A percentile compares a stretch with the other conserved stretches of the same genome.
Conservation (phyloP, 805 yeast genomes). For the Soucietia sequanensis region DNA sequence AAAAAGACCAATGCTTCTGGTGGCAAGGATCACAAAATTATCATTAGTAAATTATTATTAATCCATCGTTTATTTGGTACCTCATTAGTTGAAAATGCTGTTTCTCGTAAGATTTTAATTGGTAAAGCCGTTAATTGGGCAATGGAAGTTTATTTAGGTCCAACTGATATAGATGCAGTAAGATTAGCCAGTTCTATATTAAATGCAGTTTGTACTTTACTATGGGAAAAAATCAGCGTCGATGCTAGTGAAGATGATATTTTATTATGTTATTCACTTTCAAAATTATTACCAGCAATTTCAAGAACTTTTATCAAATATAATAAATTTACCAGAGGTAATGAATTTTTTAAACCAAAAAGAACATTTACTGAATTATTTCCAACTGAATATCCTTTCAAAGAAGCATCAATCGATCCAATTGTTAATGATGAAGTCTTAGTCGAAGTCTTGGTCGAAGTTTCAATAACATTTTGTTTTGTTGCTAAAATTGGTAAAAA, state of each 20-base stretch:
- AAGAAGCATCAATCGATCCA: constrained; percentile 67
- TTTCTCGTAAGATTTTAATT: constrained; percentile 39
- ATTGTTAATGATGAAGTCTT: constrained; percentile 65
- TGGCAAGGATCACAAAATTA: constrained; percentile 52
- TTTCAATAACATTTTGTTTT: constrained; percentile 59
- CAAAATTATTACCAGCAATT: constrained; percentile 55
- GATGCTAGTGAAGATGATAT: constrained; percentile 29
- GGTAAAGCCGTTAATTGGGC: constrained; percentile 53
- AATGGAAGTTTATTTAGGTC: constrained; percentile 53
- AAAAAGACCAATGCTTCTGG: constrained; percentile 13
- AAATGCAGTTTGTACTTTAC: constrained; percentile 45
- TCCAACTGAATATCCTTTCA: constrained; percentile 66
- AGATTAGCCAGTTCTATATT: constrained; percentile 64
- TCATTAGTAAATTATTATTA: constrained; percentile 58
- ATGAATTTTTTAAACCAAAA: constrained; percentile 52
- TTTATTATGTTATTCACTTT: constrained; percentile 44
- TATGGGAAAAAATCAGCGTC: constrained; percentile 30
- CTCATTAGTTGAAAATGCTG: constrained; percentile 26
- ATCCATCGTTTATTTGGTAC: constrained; percentile 54
- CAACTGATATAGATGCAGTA: constrained; percentile 55
- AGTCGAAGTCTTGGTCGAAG: constrained; percentile 71
- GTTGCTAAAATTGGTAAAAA: constrained; percentile 50
- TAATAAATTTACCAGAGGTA: constrained; percentile 47
- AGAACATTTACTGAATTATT: constrained; percentile 68
- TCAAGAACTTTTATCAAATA: constrained; percentile 51